A percentile compares a stretch with the other conserved stretches of the same genome.
Conservation (phyloP, 2,329 filamentous ascomycete species). For the Dendrostoma leiphaemia region DNA sequence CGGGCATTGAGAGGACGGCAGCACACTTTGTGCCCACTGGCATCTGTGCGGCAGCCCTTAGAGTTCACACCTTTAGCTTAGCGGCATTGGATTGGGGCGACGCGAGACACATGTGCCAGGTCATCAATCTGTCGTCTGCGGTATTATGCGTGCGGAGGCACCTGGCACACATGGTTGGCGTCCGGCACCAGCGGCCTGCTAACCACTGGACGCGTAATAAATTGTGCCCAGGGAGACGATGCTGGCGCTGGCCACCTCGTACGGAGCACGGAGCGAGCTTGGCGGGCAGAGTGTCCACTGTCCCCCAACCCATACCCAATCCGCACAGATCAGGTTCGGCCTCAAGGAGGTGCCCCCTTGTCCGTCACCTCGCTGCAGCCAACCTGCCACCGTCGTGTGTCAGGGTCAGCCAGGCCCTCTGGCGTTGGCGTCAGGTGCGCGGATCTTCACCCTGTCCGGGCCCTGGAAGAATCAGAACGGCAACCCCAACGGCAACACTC, state of each 20-base stretch:
- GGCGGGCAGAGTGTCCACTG: background rate
- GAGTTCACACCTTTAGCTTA: background rate
- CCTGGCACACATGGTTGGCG: slow-evolving; percentile 1
- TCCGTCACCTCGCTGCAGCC: background rate
- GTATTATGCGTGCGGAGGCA: background rate
- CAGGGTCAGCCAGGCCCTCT: background rate
- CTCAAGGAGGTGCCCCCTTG: slow-evolving; percentile 1
- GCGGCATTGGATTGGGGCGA: slow-evolving; percentile 2
- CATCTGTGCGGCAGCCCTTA: background rate
- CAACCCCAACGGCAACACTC: slow-evolving; percentile 4
- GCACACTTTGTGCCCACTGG: background rate
- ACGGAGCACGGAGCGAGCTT: background rate
- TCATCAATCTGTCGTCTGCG: slow-evolving; percentile 1
- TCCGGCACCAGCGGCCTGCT: slow-evolving; percentile 4
- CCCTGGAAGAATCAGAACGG: slow-evolving; percentile 7
- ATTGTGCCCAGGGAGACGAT: slow-evolving; percentile 14
- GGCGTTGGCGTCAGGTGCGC: slow-evolving; percentile 16
- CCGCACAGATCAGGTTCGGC: slow-evolving; percentile 1
- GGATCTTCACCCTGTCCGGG: slow-evolving; percentile 11
- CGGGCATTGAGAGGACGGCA: background rate
- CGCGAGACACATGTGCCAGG: slow-evolving; percentile 7
- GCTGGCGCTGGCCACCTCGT: background rate
- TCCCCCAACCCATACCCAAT: background rate
- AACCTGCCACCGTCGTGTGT: slow-evolving; percentile 7
- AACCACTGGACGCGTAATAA: slow-evolving; percentile 10